These are phyloP conservation scores for Epithemia pelagica DNA, from an alignment of 108 stramenopile species.

Conservation along the genomic window DNA sequence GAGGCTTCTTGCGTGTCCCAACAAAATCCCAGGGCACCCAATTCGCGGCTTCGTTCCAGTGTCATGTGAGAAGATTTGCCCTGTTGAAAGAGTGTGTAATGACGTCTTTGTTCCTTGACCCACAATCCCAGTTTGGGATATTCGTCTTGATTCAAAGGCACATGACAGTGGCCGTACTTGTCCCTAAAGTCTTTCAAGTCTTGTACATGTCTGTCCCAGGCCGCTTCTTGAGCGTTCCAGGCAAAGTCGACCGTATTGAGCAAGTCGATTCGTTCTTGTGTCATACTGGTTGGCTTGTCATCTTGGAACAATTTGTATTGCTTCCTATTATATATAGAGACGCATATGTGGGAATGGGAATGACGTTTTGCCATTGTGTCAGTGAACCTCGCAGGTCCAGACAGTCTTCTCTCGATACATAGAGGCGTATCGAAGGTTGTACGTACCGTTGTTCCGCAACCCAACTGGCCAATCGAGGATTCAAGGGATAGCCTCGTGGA, in stretches of 20 bases:
- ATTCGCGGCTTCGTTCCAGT: conserved; percentile 13
- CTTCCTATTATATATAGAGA: too few species aligned
- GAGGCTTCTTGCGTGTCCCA: conserved; percentile 43
- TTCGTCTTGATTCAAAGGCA: conserved; percentile 35
- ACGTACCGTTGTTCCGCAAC: conserved; percentile 22
- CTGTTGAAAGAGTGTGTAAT: conserved; percentile 23
- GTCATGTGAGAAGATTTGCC: conserved; percentile 28
- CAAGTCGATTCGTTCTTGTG: not conserved
- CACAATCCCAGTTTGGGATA: conserved; percentile 38
- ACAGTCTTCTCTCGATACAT: too few species aligned
- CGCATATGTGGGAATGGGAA: too few species aligned
- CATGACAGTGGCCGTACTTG: conserved; percentile 42
- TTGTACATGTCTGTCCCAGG: conserved; percentile 15
- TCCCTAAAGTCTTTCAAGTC: conserved; percentile 25
- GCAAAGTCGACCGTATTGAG: not conserved
- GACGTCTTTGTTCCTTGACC: conserved; percentile 49
- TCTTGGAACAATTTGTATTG: conserved; percentile 13
- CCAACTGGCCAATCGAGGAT: conserved; percentile 30
- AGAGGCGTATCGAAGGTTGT: too few species aligned
- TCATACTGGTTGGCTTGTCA: conserved; percentile 10
- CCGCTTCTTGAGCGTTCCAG: conserved; percentile 10
- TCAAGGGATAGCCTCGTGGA: conserved; percentile 20
- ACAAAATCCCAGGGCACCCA: conserved; percentile 43
- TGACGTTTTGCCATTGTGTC: too few species aligned
- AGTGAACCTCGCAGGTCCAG: too few species aligned